Evolutionary conservation across 2,329 filamentous ascomycete genomes (phyloP), one percentile per base, ranked within the genome.

Genomic region (Diaporthe vaccinii): DNA sequence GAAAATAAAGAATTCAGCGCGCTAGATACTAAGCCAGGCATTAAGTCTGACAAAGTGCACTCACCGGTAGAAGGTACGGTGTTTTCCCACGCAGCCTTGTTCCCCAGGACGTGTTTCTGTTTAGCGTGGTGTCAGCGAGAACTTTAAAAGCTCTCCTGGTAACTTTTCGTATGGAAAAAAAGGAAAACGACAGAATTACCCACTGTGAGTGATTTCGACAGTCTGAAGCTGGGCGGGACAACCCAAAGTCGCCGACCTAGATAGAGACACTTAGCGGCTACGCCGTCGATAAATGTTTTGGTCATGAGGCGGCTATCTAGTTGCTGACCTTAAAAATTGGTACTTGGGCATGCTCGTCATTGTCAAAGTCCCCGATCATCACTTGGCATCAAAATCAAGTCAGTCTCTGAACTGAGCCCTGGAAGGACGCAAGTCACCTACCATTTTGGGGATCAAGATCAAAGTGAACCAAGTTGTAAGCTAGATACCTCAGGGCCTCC

Each of bases 331-430:
- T 67, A 44, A 67, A 49, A 10, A 67, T 25, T 49, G 61, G 61
- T 49, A 67, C 61, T 67, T 67, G 14, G 12, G 61, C 25, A 25
- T 67, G 61, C 28, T 67, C 25, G 17, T 51, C 20, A 17, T 36
- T n/a, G 20, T 67, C 61, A n/a, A 67, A 67, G 61, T 67, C 44
- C 20, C 61, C 61, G 6, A 67, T 67, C 44, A 67, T 34, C 10
- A 67, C 61, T 67, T 36, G 49, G 25, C 2, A n/a, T 28, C 36
- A 9, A 67, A 44, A 9, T 3, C 3, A 15, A n/a, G 25, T 67
- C 20, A 67, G 61, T 17, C 20, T 28, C 12, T 15, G 9, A 17
- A 15, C 9, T 22, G 4, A 15, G 10, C 9, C 2, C 20, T 36
- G 5, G 3, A 34, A 17, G 20, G 28, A 28, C 7, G 28, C 20